These are phyloP conservation scores for Setaria italica DNA, from an alignment of 202 grass and related monocot species.

Conservation along the genomic window DNA sequence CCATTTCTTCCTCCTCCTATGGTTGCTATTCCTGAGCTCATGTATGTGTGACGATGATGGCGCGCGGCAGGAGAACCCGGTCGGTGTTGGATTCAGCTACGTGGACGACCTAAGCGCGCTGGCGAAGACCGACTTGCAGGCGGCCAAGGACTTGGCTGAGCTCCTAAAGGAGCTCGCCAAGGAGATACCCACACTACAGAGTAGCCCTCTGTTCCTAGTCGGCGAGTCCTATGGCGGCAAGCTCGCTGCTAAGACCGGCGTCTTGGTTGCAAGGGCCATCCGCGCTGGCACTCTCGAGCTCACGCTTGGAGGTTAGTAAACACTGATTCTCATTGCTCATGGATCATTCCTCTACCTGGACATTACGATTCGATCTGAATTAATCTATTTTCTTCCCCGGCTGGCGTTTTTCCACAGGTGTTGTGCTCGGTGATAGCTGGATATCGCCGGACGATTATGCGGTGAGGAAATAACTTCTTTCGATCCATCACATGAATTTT, in stretches of 20 bases:
- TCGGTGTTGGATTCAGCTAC: conserved; percentile 65
- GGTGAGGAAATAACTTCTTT: neutral
- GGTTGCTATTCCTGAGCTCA: neutral
- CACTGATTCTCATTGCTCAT: too few relatives aligned
- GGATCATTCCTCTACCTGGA: too few relatives aligned
- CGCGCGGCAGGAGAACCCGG: conserved; percentile 55
- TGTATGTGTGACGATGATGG: neutral
- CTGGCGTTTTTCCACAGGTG: neutral
- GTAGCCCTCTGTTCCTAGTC: conserved; percentile 59
- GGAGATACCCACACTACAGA: conserved; percentile 39
- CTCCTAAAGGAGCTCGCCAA: conserved; percentile 56
- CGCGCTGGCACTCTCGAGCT: conserved; percentile 47
- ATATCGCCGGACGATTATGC: neutral
- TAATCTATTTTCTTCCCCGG: neutral
- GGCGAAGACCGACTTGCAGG: conserved; percentile 53
- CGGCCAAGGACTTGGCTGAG: conserved; percentile 39
- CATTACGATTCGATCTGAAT: neutral
- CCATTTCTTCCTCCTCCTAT: neutral
- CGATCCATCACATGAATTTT: neutral
- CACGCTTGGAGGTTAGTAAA: conserved; percentile 51
- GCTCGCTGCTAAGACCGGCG: conserved; percentile 50
- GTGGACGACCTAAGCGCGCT: conserved; percentile 49
- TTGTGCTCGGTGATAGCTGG: neutral
- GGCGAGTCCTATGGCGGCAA: conserved; percentile 67
- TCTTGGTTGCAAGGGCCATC: conserved; percentile 44